A percentile compares a stretch with the other conserved stretches of the same genome.
Evolutionary conservation across 768 basidiomycete genomes (phyloP).

Genomic region (Hypholoma sublateritium): DNA sequence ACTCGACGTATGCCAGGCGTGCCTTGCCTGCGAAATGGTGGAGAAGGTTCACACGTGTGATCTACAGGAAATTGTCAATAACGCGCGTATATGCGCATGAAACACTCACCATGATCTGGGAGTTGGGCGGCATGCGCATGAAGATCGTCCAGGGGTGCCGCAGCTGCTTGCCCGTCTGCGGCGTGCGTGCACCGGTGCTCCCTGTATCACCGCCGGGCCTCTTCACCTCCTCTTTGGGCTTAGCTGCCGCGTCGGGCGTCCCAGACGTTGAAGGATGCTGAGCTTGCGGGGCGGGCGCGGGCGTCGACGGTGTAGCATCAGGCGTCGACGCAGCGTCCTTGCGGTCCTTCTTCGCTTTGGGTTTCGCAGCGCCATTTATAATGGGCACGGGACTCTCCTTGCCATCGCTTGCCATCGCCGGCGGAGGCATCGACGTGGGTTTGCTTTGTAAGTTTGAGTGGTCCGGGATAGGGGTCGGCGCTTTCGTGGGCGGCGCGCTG

Average conservation of each 20-base stretch:
- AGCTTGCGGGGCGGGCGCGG: slow-evolving; percentile 27
- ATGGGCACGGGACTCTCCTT: slow-evolving; percentile 38
- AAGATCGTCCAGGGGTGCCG: slow-evolving; percentile 87
- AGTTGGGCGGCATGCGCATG: slow-evolving; percentile 57
- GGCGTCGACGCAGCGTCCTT: slow-evolving; percentile 38
- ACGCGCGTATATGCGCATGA: not conserved
- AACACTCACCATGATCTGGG: slow-evolving; percentile 50
- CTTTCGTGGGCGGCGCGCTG: slow-evolving; percentile 26
- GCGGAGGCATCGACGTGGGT: slow-evolving; percentile 35
- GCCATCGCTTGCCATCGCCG: slow-evolving; percentile 20
- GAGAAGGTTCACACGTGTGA: slow-evolving; percentile 68
- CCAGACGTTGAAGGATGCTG: slow-evolving; percentile 16
- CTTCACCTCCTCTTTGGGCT: slow-evolving; percentile 37
- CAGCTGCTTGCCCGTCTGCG: slow-evolving; percentile 59
- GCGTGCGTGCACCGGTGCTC: slow-evolving; percentile 67
- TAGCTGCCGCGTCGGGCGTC: slow-evolving; percentile 24
- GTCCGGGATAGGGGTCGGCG: slow-evolving; percentile 35
- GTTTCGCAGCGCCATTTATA: slow-evolving; percentile 45
- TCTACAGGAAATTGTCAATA: slow-evolving; percentile 35
- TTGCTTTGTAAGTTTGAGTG: slow-evolving; percentile 33
- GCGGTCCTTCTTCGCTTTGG: slow-evolving; percentile 62
- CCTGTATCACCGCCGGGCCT: slow-evolving; percentile 48
- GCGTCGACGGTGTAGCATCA: slow-evolving; percentile 27
- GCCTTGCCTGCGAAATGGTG: slow-evolving; percentile 44
- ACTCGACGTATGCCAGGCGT: slow-evolving; percentile 84